Evolutionary conservation across 768 basidiomycete genomes (phyloP), one percentile per base, ranked within the genome.

Genomic region (Collybia nuda): DNA sequence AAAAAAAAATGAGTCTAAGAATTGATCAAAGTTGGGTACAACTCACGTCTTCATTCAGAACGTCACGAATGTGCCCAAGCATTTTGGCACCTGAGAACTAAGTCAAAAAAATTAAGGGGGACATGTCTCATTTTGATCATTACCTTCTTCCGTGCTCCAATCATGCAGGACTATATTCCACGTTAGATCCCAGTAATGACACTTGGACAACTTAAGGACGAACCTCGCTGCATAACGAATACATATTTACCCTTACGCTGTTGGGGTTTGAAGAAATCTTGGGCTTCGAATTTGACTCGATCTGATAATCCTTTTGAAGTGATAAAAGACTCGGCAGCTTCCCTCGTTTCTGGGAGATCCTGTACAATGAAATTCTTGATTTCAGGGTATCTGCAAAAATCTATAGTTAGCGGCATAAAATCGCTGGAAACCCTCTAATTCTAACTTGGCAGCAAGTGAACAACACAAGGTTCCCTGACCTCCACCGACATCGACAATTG

Each of bases 201-300:
- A 43, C 4, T 5, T 28, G 14, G 12, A 26, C 23, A 18, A 41
- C 18, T 41, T 22, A 50, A 45, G 18, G 15, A 54, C 55, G 12
- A 48, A 69, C 68, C 68, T 61, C 67, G 64, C 50, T 69, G 71
- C 61, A 70, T 67, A 28, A 70, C 68, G 42, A 67, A 72, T 41
- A 72, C 58, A 54, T 70, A 69, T 55, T 68, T 71, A 7, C 69
- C 69, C 38, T 67, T 71, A 29, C 69, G 67, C 52, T 69, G 63
- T 40, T 74, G 70, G n/a, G 72, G 70, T 39, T 62, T 64, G 60
- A 73, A 74, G 56, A 73, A 69, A 55, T 73, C 66, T 28, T 72
- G 71, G 0, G 60, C 64, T 52, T 74, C 72, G 37, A 73, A 69
- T 40, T 62, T 66, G 18, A 74, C 64, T 15, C 64, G 60, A 50